Evolutionary conservation across 1,139 yeast species (phyloP), one percentile per base, ranked within the genome.

Genomic region (Scheffersomyces quercinus): DNA sequence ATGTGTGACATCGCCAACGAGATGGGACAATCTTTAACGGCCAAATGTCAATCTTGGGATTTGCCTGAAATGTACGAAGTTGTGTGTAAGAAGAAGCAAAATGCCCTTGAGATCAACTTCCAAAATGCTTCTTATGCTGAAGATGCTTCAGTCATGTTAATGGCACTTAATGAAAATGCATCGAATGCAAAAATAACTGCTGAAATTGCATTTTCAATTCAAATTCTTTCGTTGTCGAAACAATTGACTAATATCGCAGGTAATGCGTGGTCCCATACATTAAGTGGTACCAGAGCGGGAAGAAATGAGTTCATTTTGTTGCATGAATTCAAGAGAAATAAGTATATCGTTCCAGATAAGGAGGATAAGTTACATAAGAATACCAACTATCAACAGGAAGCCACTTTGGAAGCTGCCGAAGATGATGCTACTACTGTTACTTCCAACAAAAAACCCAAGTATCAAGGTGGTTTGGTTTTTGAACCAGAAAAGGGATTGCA

Each of bases 401-500:
- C 74, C 2, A 64, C 60, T 46, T 52, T 67, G 40, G 77, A 71
- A 51, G 55, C 66, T 8, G 59, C 64, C 36, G 81, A 72, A 26
- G 83, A 75, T 28, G 79, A 75, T 38, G 76, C 74, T 5, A 63
- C 73, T 0, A 70, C 79, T 3, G 70, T 66, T 1, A 72, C 79
- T 2, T 77, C 83, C 5, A 84, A 82, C 60, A 83, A 82, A 55
- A 88, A 88, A 60, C 85, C 95, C 15, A 90, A 90, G 62, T 95
- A 73, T 64, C 91, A 88, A 64, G 99, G 99, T 74, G 97, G 99
- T 61, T 78, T 89, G 55, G 99, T 95, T 36, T 88, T 95, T 65
- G 99, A 93, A 52, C 99, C 99, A 0, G 97, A 88, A 58, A 88
- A 86, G 61, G 99, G 99, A 1, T 73, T 95, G 38, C 97, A 93